Conservation (phyloP, 805 yeast species). For the Scheffersomyces amazonensis region DNA sequence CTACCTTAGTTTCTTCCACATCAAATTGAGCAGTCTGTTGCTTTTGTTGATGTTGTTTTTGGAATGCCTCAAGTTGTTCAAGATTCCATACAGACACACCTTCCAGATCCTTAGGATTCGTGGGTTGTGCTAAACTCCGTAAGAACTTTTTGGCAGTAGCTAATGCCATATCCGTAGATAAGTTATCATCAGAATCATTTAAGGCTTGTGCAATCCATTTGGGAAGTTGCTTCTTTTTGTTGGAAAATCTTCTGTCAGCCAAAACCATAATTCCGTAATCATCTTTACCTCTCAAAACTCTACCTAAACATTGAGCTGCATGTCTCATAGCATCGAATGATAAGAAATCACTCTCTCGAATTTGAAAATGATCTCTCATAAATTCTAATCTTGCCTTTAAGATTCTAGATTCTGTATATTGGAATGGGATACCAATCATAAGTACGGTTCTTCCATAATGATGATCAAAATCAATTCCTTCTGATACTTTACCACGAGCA, state of each 20-base stretch:
- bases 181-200: slow-evolving; percentile 83
- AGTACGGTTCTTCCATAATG: slow-evolving; percentile 96
- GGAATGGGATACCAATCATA: slow-evolving; percentile 99
- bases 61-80: slow-evolving; percentile 61
- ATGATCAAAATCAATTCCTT: slow-evolving; percentile 98
- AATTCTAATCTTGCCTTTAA: slow-evolving; percentile 93
- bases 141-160: slow-evolving; percentile 91
- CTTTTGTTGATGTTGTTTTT: slow-evolving; percentile 47
- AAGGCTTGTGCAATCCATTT: slow-evolving; percentile 97
- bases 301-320: slow-evolving; percentile 97
- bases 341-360: slow-evolving; percentile 88
- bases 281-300: slow-evolving; percentile 96
- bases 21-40: slow-evolving; percentile 16
- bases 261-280: slow-evolving; percentile 98
- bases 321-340: slow-evolving; percentile 99
- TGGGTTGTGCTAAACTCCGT: slow-evolving; percentile 91
- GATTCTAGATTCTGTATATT: slow-evolving; percentile 95
- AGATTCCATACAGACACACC: slow-evolving; percentile 93
- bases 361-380: slow-evolving; percentile 86
- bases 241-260: slow-evolving; percentile 89
- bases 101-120: slow-evolving; percentile 84
- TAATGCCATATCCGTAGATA: slow-evolving; percentile 96
- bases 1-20: slow-evolving; percentile 12
- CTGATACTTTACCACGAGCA: slow-evolving; percentile 98
- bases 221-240: slow-evolving; percentile 85